Percentiles rank a stretch among this genome's conserved stretches.
Evolutionary conservation across 2,329 filamentous ascomycete genomes (phyloP).

Genomic region (Ambrosiella xylebori): DNA sequence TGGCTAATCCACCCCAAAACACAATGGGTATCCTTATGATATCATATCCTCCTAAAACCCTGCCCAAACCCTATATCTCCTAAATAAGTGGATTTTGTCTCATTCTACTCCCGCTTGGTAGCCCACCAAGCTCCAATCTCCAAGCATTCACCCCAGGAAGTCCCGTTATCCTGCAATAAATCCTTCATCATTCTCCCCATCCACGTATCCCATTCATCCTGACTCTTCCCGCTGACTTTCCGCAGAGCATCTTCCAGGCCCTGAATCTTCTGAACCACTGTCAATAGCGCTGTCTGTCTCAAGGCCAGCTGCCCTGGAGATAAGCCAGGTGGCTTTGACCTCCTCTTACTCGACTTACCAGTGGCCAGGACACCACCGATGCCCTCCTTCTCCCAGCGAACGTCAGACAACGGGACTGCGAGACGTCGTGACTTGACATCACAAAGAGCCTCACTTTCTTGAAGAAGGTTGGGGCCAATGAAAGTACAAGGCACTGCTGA

Average conservation of each 20-base stretch:
- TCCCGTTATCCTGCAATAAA: constrained; percentile 60
- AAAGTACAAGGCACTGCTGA: constrained; percentile 62
- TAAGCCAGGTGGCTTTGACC: constrained; percentile 24
- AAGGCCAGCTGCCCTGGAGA: constrained; percentile 55
- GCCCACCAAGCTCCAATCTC: constrained; percentile 79
- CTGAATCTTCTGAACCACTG: constrained; percentile 69
- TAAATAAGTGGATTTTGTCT: background rate
- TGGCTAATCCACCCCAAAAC: background rate
- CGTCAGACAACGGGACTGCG: constrained; percentile 71
- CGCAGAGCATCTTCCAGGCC: constrained; percentile 67
- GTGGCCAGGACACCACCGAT: constrained; percentile 39
- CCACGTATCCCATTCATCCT: constrained; percentile 88
- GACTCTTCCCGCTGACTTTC: constrained; percentile 68
- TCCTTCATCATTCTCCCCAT: constrained; percentile 73
- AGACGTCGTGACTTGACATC: constrained; percentile 59
- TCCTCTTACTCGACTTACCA: constrained; percentile 24
- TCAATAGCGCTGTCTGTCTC: constrained; percentile 62
- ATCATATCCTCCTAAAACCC: background rate
- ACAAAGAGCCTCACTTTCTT: constrained; percentile 55
- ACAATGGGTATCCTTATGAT: background rate
- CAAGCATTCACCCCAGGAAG: constrained; percentile 70
- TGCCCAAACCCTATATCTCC: background rate
- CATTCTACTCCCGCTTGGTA: constrained; percentile 39
- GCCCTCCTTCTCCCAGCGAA: constrained; percentile 72
- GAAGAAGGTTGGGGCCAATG: constrained; percentile 59